Conservation (phyloP, 2,329 filamentous ascomycete species). For the Arthroderma sp. region DNA sequence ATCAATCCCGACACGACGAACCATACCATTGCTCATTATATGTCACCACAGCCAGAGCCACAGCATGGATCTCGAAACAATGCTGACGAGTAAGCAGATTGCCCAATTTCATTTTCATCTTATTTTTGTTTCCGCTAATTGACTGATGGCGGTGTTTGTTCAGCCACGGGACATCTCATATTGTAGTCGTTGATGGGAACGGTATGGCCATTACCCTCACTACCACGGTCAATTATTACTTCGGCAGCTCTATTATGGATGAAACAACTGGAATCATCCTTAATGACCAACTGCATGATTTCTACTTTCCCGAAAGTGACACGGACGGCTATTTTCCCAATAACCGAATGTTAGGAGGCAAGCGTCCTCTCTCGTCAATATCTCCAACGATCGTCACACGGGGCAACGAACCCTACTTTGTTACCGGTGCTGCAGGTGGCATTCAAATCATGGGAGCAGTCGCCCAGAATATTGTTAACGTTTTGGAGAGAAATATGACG, state of each 20-base stretch:
- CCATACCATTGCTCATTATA: not conserved
- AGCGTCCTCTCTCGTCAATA: slow-evolving; percentile 71
- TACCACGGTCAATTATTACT: slow-evolving; percentile 76
- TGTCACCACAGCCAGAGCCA: no score
- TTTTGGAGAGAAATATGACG: slow-evolving; percentile 52
- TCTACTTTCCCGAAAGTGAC: slow-evolving; percentile 57
- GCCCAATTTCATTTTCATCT: no score
- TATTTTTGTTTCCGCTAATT: no score
- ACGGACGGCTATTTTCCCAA: slow-evolving; percentile 30
- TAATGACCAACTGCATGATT: slow-evolving; percentile 56
- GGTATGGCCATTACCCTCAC: slow-evolving; percentile 72
- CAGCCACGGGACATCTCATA: slow-evolving; percentile 37
- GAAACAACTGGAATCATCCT: slow-evolving; percentile 72
- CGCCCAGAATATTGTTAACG: slow-evolving; percentile 58
- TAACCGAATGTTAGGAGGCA: slow-evolving; percentile 69
- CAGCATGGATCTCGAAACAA: no score
- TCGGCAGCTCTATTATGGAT: slow-evolving; percentile 66
- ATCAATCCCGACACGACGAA: not conserved
- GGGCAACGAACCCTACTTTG: slow-evolving; percentile 52
- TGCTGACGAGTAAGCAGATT: no score
- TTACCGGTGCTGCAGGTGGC: slow-evolving; percentile 65
- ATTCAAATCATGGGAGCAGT: slow-evolving; percentile 71
- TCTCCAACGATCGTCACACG: slow-evolving; percentile 64
- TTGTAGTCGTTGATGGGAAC: slow-evolving; percentile 52
- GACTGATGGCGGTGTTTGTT: no score